phyloP scores from a whole-genome alignment of 306 rosid genomes.

The Rubus idaeus region DNA sequence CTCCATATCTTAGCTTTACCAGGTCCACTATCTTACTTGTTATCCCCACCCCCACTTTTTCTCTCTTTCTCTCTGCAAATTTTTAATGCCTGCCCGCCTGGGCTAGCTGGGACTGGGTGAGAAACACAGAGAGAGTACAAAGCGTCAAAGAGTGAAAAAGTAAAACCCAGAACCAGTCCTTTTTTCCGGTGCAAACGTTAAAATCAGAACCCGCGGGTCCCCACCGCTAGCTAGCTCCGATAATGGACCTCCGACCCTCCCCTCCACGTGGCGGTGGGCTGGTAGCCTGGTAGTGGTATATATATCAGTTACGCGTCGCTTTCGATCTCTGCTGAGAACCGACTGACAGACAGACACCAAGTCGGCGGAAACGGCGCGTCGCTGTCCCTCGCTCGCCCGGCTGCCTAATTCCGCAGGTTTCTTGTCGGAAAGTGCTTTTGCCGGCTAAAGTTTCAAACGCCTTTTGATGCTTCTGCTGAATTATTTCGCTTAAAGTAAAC shows the following conservation, averaged over 20 bases:
- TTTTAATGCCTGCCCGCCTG: neutral
- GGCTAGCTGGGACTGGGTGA: too few species aligned
- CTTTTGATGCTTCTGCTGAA: neutral
- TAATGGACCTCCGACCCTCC: conserved; percentile 25
- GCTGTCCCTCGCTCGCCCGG: conserved; percentile 36
- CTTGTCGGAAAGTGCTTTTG: conserved; percentile 23
- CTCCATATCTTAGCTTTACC: neutral
- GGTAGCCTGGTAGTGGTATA: neutral
- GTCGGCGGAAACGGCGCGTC: conserved; percentile 64
- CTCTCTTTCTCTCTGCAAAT: neutral
- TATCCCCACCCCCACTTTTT: neutral
- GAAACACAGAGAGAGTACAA: neutral
- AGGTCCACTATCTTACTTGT: neutral
- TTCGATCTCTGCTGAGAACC: neutral
- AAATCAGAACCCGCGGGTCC: neutral
- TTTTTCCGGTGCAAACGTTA: neutral
- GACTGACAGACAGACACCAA: conserved; percentile 13
- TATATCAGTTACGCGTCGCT: conserved; percentile 32
- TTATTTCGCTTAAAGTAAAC: neutral
- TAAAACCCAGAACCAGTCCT: neutral
- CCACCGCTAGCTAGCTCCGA: neutral
- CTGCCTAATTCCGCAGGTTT: conserved; percentile 24
- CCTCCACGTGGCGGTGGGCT: conserved; percentile 16
- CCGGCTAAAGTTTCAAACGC: neutral
- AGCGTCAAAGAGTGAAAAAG: conserved; percentile 4